These are phyloP conservation scores for Climacium dendroides DNA, from an alignment of 225 moss, liverwort and hornwort species.

Conservation along the genomic window DNA sequence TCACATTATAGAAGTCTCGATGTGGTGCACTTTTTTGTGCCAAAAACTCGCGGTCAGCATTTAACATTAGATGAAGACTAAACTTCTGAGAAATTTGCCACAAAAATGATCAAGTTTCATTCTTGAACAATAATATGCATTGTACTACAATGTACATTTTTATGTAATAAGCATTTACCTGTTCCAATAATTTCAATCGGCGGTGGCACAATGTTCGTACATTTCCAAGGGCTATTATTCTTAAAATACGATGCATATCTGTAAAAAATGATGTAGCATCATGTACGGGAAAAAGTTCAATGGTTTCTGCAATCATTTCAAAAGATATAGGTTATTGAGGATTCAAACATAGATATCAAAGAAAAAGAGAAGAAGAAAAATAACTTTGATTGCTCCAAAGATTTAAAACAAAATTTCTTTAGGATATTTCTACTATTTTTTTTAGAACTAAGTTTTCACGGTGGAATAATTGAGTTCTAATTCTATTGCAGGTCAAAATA, in stretches of 20 bases:
- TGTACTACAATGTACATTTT: background rate
- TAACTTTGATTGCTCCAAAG: rapidly evolving
- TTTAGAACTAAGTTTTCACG: too few relatives aligned
- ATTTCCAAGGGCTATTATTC: slow-evolving; percentile 73
- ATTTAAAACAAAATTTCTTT: background rate
- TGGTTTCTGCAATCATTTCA: slow-evolving; percentile 18
- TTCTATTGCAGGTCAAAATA: background rate
- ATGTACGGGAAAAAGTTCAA: slow-evolving; percentile 47
- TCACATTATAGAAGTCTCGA: slow-evolving; percentile 86
- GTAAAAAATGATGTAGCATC: slow-evolving; percentile 93
- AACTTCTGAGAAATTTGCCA: slow-evolving; percentile 48
- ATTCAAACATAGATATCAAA: background rate
- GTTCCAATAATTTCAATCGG: slow-evolving; percentile 71
- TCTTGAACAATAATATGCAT: background rate
- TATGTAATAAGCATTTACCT: slow-evolving; percentile 1
- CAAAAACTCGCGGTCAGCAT: slow-evolving; percentile 88
- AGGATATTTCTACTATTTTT: background rate
- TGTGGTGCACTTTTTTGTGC: slow-evolving; percentile 99
- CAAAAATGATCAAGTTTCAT: background rate
- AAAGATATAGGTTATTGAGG: background rate
- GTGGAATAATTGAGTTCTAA: background rate
- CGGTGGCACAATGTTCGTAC: slow-evolving; percentile 85
- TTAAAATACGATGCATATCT: slow-evolving; percentile 80
- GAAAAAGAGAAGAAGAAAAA: rapidly evolving
- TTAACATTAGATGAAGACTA: slow-evolving; percentile 85